These are phyloP conservation scores for Cydonia oblonga DNA, from an alignment of 331 rosid species.

Conservation along the genomic window DNA sequence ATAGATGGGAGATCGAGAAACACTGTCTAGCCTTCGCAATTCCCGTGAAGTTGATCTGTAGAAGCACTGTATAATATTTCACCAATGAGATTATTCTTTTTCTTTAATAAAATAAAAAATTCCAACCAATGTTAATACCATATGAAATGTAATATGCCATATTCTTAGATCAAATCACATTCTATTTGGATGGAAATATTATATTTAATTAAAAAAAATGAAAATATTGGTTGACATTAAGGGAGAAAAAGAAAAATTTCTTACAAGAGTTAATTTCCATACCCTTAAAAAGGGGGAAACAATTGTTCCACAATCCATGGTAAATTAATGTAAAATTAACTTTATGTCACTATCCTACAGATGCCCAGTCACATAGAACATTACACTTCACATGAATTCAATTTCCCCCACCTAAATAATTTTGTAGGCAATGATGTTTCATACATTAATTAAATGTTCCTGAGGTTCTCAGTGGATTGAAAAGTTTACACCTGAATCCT, in stretches of 20 bases:
- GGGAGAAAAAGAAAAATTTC: not conserved
- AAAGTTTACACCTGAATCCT: not conserved
- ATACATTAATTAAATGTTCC: not conserved
- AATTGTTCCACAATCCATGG: not conserved
- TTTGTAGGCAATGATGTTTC: not conserved
- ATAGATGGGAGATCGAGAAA: constrained; percentile 95
- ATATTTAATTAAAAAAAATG: not conserved
- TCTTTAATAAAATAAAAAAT: not conserved
- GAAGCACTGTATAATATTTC: constrained; percentile 49
- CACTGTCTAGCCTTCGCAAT: constrained; percentile 84
- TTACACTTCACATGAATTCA: not conserved
- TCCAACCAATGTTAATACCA: too few species aligned
- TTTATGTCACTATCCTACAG: not conserved
- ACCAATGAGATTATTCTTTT: constrained; percentile 1
- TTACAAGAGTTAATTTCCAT: not conserved
- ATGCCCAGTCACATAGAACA: not conserved
- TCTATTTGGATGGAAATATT: not conserved
- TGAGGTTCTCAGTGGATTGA: not conserved
- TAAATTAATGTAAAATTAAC: not conserved
- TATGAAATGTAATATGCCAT: not conserved
- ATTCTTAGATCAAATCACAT: not conserved
- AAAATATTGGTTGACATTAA: not conserved
- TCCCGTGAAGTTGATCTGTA: constrained; percentile 97
- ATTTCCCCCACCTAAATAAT: not conserved
- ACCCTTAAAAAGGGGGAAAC: not conserved